Evolutionary conservation across 805 yeast genomes (phyloP).

Genomic region (Wickerhamomyces hampshirensis): DNA sequence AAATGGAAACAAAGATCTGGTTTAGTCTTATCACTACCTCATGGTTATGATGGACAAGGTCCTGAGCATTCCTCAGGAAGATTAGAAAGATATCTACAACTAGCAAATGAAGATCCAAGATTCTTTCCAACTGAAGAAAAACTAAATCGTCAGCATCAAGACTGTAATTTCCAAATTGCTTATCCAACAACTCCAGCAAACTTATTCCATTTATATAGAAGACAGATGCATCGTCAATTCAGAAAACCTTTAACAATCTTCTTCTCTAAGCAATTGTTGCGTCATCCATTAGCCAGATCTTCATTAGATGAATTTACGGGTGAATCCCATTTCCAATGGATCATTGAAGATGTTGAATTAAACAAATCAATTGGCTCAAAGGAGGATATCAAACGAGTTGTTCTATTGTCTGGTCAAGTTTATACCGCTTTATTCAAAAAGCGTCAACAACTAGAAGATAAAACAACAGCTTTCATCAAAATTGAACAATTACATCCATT

Average conservation of each 20-base stretch:
- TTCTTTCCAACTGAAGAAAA: slow-evolving; percentile 85
- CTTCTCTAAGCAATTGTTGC: slow-evolving; percentile 89
- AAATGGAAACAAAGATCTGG: slow-evolving; percentile 99
- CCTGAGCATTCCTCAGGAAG: slow-evolving; percentile 99
- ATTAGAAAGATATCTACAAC: slow-evolving; percentile 92
- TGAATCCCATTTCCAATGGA: slow-evolving; percentile 91
- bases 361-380: slow-evolving; percentile 72
- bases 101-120: slow-evolving; percentile 95
- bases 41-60: slow-evolving; percentile 99
- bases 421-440: slow-evolving; percentile 87
- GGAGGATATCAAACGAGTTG: slow-evolving; percentile 83
- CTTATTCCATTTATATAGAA: slow-evolving; percentile 92
- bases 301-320: slow-evolving; percentile 78
- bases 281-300: slow-evolving; percentile 98
- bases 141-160: slow-evolving; percentile 96
- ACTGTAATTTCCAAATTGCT: slow-evolving; percentile 95
- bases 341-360: slow-evolving; percentile 86
- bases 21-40: slow-evolving; percentile 90
- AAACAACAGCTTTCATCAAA: slow-evolving; percentile 81
- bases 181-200: slow-evolving; percentile 98
- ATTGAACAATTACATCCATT: slow-evolving; percentile 97
- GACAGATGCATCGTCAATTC: slow-evolving; percentile 99
- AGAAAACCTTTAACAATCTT: slow-evolving; percentile 84
- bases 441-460: slow-evolving; percentile 73
- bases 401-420: slow-evolving; percentile 89